Evolutionary conservation across 768 basidiomycete genomes (phyloP).

Genomic region (Rhodotorula paludigena): DNA sequence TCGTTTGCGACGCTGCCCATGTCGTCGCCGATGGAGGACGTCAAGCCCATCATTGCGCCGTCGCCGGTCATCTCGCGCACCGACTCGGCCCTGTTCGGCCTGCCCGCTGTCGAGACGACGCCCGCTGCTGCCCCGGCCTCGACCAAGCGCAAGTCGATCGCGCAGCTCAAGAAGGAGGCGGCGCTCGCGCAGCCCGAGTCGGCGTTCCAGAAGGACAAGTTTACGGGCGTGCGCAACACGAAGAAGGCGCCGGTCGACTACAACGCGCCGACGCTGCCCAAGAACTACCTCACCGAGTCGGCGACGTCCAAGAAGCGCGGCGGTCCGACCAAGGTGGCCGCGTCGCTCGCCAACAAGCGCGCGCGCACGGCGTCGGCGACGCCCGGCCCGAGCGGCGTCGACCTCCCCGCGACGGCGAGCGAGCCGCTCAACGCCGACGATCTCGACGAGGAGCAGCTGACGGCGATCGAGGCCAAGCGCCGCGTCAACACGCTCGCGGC

Average conservation of each 20-base stretch:
- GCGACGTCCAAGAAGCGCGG: conserved; percentile 40
- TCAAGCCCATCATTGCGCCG: conserved; percentile 19
- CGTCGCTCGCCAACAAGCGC: conserved; percentile 1
- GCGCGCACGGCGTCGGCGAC: conserved; percentile 2
- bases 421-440: conserved; percentile 29
- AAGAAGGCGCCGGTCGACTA: conserved; percentile 34
- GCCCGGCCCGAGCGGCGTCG: neutral
- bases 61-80: conserved; percentile 6
- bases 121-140: neutral
- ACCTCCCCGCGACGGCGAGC: conserved; percentile 6
- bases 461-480: conserved; percentile 72
- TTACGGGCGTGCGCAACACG: conserved; percentile 42
- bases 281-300: conserved; percentile 40
- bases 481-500: conserved; percentile 81
- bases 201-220: conserved; percentile 33
- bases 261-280: conserved; percentile 42
- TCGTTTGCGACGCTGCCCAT: neutral
- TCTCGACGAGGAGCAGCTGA: conserved; percentile 35
- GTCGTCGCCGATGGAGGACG: conserved; percentile 12
- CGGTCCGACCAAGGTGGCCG: conserved; percentile 22
- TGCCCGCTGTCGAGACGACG: neutral
- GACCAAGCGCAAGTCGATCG: conserved; percentile 28
- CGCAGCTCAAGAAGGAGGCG: conserved; percentile 30
- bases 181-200: conserved; percentile 10
- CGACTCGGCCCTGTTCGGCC: conserved; percentile 22